Conservation (phyloP, 176 grass and related monocot genomes). For the Saccharum spontaneum region DNA sequence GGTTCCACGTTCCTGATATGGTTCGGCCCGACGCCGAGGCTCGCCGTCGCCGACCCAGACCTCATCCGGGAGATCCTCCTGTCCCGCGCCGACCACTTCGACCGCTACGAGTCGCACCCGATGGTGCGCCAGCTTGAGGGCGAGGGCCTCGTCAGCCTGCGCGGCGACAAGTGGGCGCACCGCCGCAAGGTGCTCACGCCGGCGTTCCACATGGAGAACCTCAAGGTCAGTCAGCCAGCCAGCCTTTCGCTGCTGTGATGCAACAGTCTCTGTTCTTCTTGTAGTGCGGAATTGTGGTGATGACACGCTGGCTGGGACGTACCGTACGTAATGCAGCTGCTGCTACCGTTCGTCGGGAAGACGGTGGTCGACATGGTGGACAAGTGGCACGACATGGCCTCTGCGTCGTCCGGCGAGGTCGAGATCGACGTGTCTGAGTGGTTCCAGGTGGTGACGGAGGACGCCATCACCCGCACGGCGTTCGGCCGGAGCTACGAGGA, state of each 20-base stretch:
- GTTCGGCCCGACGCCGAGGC: slow-evolving; percentile 86
- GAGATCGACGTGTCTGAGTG: slow-evolving; percentile 97
- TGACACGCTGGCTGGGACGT: neutral
- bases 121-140: slow-evolving; percentile 97
- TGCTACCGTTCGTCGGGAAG: slow-evolving; percentile 75
- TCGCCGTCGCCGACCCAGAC: slow-evolving; percentile 85
- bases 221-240: slow-evolving; percentile 54
- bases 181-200: slow-evolving; percentile 84
- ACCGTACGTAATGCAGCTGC: slow-evolving; percentile 27
- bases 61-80: slow-evolving; percentile 91
- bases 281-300: neutral
- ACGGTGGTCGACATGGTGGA: slow-evolving; percentile 83
- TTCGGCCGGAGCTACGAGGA: slow-evolving; percentile 94
- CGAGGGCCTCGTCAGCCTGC: slow-evolving; percentile 88
- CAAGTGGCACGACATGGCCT: slow-evolving; percentile 61
- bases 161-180: slow-evolving; percentile 90
- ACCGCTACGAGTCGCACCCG: slow-evolving; percentile 96
- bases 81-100: slow-evolving; percentile 78
- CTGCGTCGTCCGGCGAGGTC: slow-evolving; percentile 55
- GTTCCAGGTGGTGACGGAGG: slow-evolving; percentile 96
- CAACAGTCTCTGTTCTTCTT: neutral
- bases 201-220: slow-evolving; percentile 93
- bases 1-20: slow-evolving; percentile 94
- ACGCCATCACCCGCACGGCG: slow-evolving; percentile 89
- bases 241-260: neutral